phyloP scores from a whole-genome alignment of 2,329 filamentous ascomycete genomes.

The Fusarium sulawesiense region DNA sequence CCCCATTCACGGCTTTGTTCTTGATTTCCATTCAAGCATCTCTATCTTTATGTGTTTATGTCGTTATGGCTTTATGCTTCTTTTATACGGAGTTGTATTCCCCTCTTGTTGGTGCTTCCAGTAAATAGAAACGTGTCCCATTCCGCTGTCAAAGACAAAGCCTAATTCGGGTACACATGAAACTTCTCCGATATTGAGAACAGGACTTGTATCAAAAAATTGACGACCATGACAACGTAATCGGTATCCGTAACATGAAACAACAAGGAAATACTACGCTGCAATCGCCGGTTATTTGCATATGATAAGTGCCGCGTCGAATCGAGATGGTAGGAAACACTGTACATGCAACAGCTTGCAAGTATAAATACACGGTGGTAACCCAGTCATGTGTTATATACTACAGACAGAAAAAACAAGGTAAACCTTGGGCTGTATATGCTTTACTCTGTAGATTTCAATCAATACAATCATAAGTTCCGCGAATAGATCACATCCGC shows the following conservation, averaged over 20 bases:
- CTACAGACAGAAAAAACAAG: neutral
- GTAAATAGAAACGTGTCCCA: neutral
- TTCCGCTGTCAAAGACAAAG: neutral
- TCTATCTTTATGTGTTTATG: neutral
- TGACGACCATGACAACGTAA: neutral
- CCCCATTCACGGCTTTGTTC: neutral
- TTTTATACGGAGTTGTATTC: too few relatives aligned
- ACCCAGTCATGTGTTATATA: neutral
- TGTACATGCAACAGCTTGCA: neutral
- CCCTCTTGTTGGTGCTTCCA: neutral
- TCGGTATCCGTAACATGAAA: neutral
- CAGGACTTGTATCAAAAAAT: neutral
- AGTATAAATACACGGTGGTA: neutral
- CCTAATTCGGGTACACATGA: neutral
- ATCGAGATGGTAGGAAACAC: neutral
- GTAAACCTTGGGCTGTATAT: rapidly evolving
- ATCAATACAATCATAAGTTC: neutral
- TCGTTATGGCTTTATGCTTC: neutral
- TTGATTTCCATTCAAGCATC: neutral
- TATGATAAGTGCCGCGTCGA: neutral
- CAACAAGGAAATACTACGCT: neutral
- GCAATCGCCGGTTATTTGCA: neutral
- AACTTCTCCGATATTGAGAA: neutral
- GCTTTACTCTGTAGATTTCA: neutral
- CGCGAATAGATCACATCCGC: neutral